These are phyloP conservation scores for Fagus crenata DNA, from an alignment of 306 rosid species.

Conservation along the genomic window DNA sequence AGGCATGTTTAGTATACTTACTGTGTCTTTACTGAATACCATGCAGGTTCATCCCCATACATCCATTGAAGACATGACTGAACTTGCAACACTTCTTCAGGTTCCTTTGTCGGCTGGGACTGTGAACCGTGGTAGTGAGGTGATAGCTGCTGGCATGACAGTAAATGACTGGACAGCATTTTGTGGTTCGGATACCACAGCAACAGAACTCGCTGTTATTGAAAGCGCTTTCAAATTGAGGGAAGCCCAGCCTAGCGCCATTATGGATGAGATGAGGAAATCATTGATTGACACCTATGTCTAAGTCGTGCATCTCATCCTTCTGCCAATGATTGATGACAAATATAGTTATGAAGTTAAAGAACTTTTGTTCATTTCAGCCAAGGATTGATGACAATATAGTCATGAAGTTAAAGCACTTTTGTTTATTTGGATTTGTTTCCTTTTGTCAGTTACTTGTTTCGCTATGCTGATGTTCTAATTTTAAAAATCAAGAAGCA, in stretches of 20 bases:
- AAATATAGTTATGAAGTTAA: neutral
- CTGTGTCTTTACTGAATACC: conserved; percentile 13
- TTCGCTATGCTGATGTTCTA: too few relatives aligned
- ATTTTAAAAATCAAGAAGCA: too few relatives aligned
- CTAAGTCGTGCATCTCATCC: conserved; percentile 31
- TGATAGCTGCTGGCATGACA: conserved; percentile 75
- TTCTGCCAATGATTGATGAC: neutral
- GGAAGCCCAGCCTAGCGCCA: conserved; percentile 77
- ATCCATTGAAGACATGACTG: conserved; percentile 85
- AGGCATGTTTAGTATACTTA: neutral
- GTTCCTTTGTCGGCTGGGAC: conserved; percentile 92
- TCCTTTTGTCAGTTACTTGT: too few relatives aligned
- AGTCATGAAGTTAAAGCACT: too few relatives aligned
- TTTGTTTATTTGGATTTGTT: too few relatives aligned
- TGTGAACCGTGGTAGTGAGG: conserved; percentile 88
- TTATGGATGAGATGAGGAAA: conserved; percentile 87
- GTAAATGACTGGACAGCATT: conserved; percentile 97
- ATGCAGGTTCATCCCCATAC: conserved; percentile 94
- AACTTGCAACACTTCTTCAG: conserved; percentile 93
- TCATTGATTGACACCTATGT: conserved; percentile 77
- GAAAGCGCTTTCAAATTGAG: conserved; percentile 93
- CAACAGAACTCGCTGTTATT: conserved; percentile 85
- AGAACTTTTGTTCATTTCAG: neutral
- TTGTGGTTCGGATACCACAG: conserved; percentile 92
- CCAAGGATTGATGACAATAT: too few relatives aligned